Evolutionary conservation across 2,329 filamentous ascomycete species (phyloP), one percentile per base, ranked within the genome.

Genomic region (Dactylellina haptotyla): DNA sequence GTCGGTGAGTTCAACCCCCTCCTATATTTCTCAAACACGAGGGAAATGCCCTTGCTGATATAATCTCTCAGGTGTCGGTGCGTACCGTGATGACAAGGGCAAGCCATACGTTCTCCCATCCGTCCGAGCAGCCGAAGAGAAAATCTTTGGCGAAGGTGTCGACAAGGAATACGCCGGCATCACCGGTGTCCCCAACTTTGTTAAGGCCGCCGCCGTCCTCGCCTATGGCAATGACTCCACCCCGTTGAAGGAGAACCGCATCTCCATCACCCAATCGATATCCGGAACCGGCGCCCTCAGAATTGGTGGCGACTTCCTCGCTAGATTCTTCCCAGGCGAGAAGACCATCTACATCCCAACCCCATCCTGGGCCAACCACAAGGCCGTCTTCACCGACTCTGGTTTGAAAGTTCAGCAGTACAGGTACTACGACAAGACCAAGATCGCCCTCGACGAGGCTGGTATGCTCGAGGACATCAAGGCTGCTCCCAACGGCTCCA

Each of bases 121-220:
- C 66, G 57, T 76, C 58, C 80, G 98, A 94, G 95, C 95, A 78
- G 93, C 98, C 81, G 90, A 95, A 77, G 88, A 92, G 79, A 87
- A 98, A 77, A 90, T 89, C 82, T 90, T 90, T 80, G 93, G 97
- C 82, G 93, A 94, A 80, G 87, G 91, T 72, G 86, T 96, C 78
- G 96, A 99, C 84, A 94, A 99, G 85, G 95, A 99, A 86, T 99
- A 99, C 83, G 92, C 96, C 72, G 94, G 95, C 71, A 99, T 99
- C 81, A 90, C 93, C 75, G 95, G 95, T 80, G 86, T 98, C 71
- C 83, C 89, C 64, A 86, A 89, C 75, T 96, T 97, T 84, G 97
- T 92, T 71, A 86, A 87, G 78, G 96, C 95, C 80, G 93, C 95
- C 23, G 92, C 94, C 78, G 90, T 97, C 72, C 86, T 98, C 30